Evolutionary conservation across 2,329 filamentous ascomycete species (phyloP), one percentile per base, ranked within the genome.

Genomic region (Monosporascus sp.): DNA sequence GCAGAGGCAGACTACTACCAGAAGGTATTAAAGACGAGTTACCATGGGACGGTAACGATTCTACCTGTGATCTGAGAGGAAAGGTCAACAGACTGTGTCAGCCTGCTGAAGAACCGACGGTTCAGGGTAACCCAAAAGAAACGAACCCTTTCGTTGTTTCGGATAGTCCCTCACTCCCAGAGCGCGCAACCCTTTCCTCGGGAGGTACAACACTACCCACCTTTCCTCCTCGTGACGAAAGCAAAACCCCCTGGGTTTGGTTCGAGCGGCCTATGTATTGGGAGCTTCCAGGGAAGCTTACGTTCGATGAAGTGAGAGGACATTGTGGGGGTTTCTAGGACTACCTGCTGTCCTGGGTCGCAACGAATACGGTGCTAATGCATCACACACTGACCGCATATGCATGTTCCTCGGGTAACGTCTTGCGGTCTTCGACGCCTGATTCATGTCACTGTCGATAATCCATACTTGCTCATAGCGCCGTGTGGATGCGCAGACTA

Each of bases 261-360:
- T 20, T 35, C 28, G 55, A 60, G 20, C 55, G 41, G 28, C 53
- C 60, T n/a, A 62, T 61, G 60, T 47, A 62, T 40, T 52, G 54
- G n/a, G 38, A 57, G 17, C 51, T 60, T 8, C 18, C 46, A 46
- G 43, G 53, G n/a, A 43, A 43, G n/a, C 7, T 43, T 20, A 20
- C n/a, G 20, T 43, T 20, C 15, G 40, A 43, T 43, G n/a, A n/a
- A 43, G 28, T 31, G 28, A 31, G 28, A 5, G 28, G 28, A 31
- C 28, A 31, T 11, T 31, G 5, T 5, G 28, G 28, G 28, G 9
- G 9, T 31, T 11, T 31, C 28, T 31, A 31, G 28, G 28, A 1
- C 28, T 5, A 9, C 3, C 28, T 11, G 28, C 9, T 11, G 26
- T 28, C 26, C 8, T 28, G 26, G 9, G 26, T 28, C 8, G 26